Evolutionary conservation across 2,329 filamentous ascomycete species (phyloP).

Genomic region (Sclerotiophoma versabilis): DNA sequence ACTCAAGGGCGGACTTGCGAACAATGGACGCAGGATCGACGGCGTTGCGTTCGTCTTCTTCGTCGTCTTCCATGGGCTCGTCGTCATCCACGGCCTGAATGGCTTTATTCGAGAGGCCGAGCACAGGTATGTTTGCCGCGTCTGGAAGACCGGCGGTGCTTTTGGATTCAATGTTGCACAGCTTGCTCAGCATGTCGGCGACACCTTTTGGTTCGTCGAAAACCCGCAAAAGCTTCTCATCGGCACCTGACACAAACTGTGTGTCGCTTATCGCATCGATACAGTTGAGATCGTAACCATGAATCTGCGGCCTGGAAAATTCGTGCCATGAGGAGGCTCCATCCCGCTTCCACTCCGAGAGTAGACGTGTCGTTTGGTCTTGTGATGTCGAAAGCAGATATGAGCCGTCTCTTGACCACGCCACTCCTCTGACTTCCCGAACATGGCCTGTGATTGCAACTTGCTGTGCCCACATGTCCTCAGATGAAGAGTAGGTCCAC

Average conservation of each 20-base stretch:
- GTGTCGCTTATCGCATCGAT: conserved; percentile 75
- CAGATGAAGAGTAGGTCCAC: conserved; percentile 71
- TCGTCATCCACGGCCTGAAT: conserved; percentile 62
- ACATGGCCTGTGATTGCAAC: conserved; percentile 86
- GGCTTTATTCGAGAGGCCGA: conserved; percentile 96
- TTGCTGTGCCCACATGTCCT: conserved; percentile 77
- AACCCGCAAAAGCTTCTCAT: conserved; percentile 97
- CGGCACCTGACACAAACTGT: conserved; percentile 91
- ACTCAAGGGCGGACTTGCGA: conserved; percentile 68
- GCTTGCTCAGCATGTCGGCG: conserved; percentile 72
- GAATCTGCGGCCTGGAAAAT: conserved; percentile 93
- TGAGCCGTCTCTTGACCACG: conserved; percentile 82
- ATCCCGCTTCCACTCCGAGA: conserved; percentile 74
- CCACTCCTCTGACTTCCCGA: conserved; percentile 77
- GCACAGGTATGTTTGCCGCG: conserved; percentile 90
- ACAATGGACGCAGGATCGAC: conserved; percentile 64
- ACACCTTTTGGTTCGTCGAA: conserved; percentile 89
- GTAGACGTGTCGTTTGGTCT: conserved; percentile 91
- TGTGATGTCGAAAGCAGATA: conserved; percentile 89
- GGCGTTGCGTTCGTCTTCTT: conserved; percentile 61
- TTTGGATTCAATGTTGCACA: conserved; percentile 66
- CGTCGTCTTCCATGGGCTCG: conserved; percentile 42
- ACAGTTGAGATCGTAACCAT: conserved; percentile 97
- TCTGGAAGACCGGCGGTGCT: conserved; percentile 66
- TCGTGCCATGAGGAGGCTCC: conserved; percentile 80